phyloP scores from a whole-genome alignment of 164 flowering plant genomes.

The Macadamia tetraphylla region DNA sequence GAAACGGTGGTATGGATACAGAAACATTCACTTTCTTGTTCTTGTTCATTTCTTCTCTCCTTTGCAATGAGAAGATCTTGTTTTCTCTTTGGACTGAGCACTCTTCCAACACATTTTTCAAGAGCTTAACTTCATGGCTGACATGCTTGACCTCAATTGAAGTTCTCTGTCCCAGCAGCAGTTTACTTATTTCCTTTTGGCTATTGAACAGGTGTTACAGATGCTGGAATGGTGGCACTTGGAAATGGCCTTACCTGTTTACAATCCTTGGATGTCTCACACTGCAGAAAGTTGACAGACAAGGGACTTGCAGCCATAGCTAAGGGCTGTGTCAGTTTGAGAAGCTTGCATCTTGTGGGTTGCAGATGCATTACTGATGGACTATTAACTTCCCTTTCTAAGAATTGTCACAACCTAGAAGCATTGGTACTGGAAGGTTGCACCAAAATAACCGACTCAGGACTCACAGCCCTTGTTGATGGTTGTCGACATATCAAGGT shows the following conservation, averaged over 20 bases:
- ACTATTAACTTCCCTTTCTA: conserved; percentile 48
- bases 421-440: conserved; percentile 70
- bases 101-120: too few relatives aligned
- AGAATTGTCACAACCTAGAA: conserved; percentile 55
- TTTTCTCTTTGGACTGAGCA: too few relatives aligned
- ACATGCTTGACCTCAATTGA: too few relatives aligned
- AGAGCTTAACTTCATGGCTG: too few relatives aligned
- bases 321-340: conserved; percentile 58
- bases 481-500: conserved; percentile 53
- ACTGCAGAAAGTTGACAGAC: conserved; percentile 79
- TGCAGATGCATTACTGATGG: conserved; percentile 65
- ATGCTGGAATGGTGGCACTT: conserved; percentile 60
- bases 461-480: conserved; percentile 55
- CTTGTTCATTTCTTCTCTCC: too few relatives aligned
- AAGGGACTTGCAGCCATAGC: conserved; percentile 73
- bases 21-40: too few relatives aligned
- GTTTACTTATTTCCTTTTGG: not conserved
- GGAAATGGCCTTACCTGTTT: conserved; percentile 56
- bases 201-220: conserved; percentile 66
- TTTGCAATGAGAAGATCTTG: too few relatives aligned
- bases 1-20: too few relatives aligned
- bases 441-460: conserved; percentile 60
- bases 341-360: conserved; percentile 57
- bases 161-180: too few relatives aligned
- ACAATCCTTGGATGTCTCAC: conserved; percentile 72